Base-by-base conservation (phyloP, 768 basidiomycete genomes). In the Hebeloma cylindrosporum region DNA sequence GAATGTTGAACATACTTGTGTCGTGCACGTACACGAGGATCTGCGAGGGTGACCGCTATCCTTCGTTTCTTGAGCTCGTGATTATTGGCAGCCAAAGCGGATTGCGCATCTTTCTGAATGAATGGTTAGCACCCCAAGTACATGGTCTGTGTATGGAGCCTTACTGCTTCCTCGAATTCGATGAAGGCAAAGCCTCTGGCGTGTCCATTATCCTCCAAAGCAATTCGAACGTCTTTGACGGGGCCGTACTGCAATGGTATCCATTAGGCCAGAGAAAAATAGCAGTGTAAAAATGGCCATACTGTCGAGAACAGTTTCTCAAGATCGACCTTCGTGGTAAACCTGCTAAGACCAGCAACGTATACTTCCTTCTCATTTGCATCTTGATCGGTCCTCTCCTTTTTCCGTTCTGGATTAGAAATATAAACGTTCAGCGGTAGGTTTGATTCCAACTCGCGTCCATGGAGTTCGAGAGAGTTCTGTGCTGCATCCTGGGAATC, bases 111-210 rank as follows among this genome's bases (percentile, higher is more conserved):
- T 52, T 75, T 73, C 90, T 93, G 51, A 14, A 54, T 25, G 2
- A 5, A 18, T 31, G 37, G n/a, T 29, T 20, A 31, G 14, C 16
- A 38, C 7, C 16, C 26, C 3, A 16, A 6, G 3, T 29, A 20
- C 14, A 27, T 16, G 23, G 18, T 18, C 5, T 22, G 13, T n/a
- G 23, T 7, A 18, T 18, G 14, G 38, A 4, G 5, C 57, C 75
- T 34, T 48, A 92, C 94, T 71, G 88, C 84, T 14, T 80, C 74
- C 48, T 88, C 85, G 58, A 89, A 98, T 59, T 97, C 93, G 23
- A 98, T 72, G 57, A 98, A 98, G 0, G 89, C 94, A 59, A 90
- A 94, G 1, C 96, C 94, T 60, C 82, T 93, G 22, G 74, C 75
- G 37, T 78, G 71, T 0, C 83, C 84, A 32, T 79, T 75, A 25